Conservation (phyloP, 768 basidiomycete species). For the Mycena leptocephala region DNA sequence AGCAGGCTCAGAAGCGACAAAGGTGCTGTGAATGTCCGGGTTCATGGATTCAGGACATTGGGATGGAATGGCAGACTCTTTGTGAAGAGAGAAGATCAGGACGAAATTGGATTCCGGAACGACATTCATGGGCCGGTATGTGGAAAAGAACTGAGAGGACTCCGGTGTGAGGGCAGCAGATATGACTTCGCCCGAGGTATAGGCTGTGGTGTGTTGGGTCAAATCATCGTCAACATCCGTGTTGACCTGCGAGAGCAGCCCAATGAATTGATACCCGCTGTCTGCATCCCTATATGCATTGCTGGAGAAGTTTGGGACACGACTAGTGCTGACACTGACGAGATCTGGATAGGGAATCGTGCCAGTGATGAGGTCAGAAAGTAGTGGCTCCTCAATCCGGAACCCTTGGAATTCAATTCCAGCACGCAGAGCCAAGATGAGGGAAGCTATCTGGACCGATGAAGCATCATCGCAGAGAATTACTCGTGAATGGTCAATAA, state of each 20-base stretch:
- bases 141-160: background rate
- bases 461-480: background rate
- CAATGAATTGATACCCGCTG: background rate
- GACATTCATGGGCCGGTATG: background rate
- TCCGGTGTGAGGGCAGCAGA: background rate
- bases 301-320: background rate
- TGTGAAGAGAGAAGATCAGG: background rate
- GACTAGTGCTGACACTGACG: background rate
- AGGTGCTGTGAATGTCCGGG: background rate
- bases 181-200: background rate
- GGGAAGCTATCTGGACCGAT: background rate
- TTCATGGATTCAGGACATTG: background rate
- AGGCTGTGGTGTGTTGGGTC: background rate
- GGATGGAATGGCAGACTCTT: background rate
- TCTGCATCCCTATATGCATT: background rate
- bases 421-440: background rate
- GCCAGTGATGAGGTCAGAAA: background rate
- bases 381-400: background rate
- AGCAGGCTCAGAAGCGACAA: background rate
- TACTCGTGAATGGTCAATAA: background rate
- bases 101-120: background rate
- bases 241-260: background rate
- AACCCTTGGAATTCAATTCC: constrained; percentile 1
- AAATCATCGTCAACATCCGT: background rate
- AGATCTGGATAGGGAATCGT: background rate